phyloP scores from a whole-genome alignment of 1,284 basidiomycete species.

The Phellopilus nigrolimitatus region DNA sequence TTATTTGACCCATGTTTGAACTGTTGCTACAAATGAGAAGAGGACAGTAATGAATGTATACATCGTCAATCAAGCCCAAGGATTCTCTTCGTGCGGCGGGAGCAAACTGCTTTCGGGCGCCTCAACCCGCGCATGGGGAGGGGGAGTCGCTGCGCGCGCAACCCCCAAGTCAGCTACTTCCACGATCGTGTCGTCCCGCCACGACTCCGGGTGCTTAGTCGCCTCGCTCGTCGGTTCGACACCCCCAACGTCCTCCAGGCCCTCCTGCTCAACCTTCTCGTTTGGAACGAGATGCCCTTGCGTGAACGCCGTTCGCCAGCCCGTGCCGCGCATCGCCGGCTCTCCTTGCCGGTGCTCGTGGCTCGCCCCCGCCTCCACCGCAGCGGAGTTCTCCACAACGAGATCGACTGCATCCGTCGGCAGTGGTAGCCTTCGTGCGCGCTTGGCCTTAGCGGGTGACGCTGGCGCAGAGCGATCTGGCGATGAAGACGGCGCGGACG shows the following conservation, averaged over 20 bases:
- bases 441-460: slow-evolving; percentile 19
- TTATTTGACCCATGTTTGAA: slow-evolving; percentile 8
- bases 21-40: slow-evolving; percentile 2
- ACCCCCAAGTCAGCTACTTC: slow-evolving; percentile 29
- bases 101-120: slow-evolving; percentile 4
- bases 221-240: slow-evolving; percentile 23
- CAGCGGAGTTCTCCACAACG: slow-evolving; percentile 57
- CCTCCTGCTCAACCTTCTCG: slow-evolving; percentile 32
- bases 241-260: slow-evolving; percentile 28
- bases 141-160: slow-evolving; percentile 39
- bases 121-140: slow-evolving; percentile 35
- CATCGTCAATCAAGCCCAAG: slow-evolving; percentile 26
- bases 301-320: slow-evolving; percentile 49
- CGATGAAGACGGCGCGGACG: slow-evolving; percentile 21
- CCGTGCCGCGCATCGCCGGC: slow-evolving; percentile 37
- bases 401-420: slow-evolving; percentile 77
- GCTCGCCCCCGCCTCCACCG: slow-evolving; percentile 44
- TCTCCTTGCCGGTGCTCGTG: slow-evolving; percentile 52
- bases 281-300: slow-evolving; percentile 45
- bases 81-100: slow-evolving; percentile 24
- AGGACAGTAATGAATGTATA: not conserved
- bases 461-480: slow-evolving; percentile 19
- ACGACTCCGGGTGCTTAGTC: slow-evolving; percentile 24
- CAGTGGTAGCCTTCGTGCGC: slow-evolving; percentile 36
- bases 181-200: slow-evolving; percentile 28